These are phyloP conservation scores for Leonotis leonurus DNA, from an alignment of 257 asterid genomes.

Conservation along the genomic window DNA sequence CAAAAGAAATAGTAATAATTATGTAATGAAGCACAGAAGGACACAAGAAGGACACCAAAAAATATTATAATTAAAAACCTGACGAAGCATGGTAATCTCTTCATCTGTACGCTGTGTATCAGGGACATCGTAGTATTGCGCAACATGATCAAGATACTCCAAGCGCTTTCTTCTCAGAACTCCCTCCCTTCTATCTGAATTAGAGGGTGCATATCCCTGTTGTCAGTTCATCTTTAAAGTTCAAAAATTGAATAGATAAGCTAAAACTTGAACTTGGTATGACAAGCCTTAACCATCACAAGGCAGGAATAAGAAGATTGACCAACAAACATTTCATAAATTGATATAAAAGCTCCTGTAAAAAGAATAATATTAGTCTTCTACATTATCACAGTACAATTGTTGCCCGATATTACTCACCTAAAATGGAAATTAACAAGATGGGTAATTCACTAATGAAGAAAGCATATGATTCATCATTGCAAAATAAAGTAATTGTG, in stretches of 20 bases:
- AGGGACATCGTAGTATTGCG: conserved; percentile 75
- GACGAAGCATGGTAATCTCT: conserved; percentile 90
- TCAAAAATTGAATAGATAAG: conserved; percentile 22
- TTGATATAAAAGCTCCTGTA: neutral
- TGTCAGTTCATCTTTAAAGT: conserved; percentile 60
- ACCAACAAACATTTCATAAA: neutral
- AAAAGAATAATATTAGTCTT: neutral
- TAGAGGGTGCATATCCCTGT: conserved; percentile 99
- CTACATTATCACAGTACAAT: neutral
- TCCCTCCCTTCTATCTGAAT: conserved; percentile 99
- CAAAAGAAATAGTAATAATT: neutral
- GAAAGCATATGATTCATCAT: too few relatives aligned
- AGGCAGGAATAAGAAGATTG: neutral
- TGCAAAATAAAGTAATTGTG: too few relatives aligned
- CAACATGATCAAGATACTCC: conserved; percentile 94
- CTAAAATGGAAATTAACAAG: neutral
- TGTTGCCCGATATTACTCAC: neutral
- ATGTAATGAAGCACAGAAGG: neutral
- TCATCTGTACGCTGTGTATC: conserved; percentile 85
- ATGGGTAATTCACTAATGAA: too few relatives aligned
- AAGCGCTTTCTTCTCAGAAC: conserved; percentile 73
- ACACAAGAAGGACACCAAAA: conserved; percentile 5
- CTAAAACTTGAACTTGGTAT: neutral
- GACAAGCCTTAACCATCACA: neutral
- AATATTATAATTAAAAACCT: conserved; percentile 38